Evolutionary conservation across 371 early-diverging fungal species (phyloP), one percentile per base, ranked within the genome.

Genomic region (Dinochytrium kinnereticum): DNA sequence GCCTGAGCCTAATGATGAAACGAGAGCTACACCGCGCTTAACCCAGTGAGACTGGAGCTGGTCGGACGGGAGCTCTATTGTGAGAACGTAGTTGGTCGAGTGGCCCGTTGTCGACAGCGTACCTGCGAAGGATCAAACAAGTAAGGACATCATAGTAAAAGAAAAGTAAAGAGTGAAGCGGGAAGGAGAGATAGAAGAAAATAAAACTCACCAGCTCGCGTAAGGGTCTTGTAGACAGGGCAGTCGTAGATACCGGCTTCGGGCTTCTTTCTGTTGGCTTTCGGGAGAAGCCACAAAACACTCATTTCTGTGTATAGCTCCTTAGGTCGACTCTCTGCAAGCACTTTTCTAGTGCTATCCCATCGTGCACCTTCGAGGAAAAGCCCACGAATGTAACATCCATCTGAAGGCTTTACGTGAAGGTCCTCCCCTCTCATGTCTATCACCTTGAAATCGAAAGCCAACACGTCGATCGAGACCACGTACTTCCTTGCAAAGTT

Each of bases 41-140:
- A 87, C 83, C 89, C 89, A 88, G 73, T 84, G 84, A 15, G 84
- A 50, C 70, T 81, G 83, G 1, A 81, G 76, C 24, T 76, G 80
- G 65, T 84, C 82, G 0, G 88, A 81, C 15, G 87, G 87, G 36
- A 88, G 75, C 73, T 87, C 88, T 36, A 88, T 85, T 19, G 87
- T 81, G 28, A 88, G 73, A 3, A 88, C 85, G 67, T 81, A 88
- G 76, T 88, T 88, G 1, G 89, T 88, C 5, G 87, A 86, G 75
- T 88, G 89, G n/a, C 89, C 89, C 28, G 89, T 88, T 13, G 89
- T 88, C 2, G 88, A 87, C 7, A 88, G 81, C 0, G 89, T 87
- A 2, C 86, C 85, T 81, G 70, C 3, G 34, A 38, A 17, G 7
- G 34, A 61, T 33, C 55, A 26, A 26, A 53, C 5, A 53, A 15